These are phyloP conservation scores for Melaleuca alternifolia DNA, from an alignment of 345 rosid species.

Conservation along the genomic window DNA sequence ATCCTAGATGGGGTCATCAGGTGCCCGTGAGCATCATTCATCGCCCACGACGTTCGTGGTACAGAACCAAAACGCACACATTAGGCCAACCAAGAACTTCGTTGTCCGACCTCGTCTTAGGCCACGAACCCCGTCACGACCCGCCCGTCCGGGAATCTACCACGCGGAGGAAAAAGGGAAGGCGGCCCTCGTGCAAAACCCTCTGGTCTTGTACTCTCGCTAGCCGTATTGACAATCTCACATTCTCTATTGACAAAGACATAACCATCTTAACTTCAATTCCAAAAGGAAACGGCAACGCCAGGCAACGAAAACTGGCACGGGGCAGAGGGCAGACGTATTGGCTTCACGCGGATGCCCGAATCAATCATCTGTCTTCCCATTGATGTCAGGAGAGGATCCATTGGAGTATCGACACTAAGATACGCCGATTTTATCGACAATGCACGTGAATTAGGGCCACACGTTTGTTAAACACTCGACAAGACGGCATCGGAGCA, in stretches of 20 bases:
- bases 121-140: background rate
- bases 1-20: constrained; percentile 12
- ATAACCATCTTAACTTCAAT: background rate
- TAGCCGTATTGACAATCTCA: background rate
- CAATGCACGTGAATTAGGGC: background rate
- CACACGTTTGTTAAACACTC: rapidly evolving
- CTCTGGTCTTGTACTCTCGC: background rate
- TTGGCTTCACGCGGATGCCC: background rate
- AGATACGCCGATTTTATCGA: background rate
- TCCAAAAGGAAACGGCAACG: background rate
- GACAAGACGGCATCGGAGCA: rapidly evolving
- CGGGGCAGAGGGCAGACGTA: background rate
- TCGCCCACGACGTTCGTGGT: background rate
- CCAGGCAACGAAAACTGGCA: background rate
- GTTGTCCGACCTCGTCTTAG: background rate
- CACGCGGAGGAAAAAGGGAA: background rate
- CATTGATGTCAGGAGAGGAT: background rate
- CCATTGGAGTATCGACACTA: background rate
- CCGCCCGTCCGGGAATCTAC: background rate
- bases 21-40: constrained; percentile 9
- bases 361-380: background rate
- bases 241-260: background rate
- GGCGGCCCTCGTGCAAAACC: background rate
- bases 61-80: background rate
- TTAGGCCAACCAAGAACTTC: background rate